Base-by-base conservation (phyloP, 805 yeast species). In the Kuraishia piskuri region DNA sequence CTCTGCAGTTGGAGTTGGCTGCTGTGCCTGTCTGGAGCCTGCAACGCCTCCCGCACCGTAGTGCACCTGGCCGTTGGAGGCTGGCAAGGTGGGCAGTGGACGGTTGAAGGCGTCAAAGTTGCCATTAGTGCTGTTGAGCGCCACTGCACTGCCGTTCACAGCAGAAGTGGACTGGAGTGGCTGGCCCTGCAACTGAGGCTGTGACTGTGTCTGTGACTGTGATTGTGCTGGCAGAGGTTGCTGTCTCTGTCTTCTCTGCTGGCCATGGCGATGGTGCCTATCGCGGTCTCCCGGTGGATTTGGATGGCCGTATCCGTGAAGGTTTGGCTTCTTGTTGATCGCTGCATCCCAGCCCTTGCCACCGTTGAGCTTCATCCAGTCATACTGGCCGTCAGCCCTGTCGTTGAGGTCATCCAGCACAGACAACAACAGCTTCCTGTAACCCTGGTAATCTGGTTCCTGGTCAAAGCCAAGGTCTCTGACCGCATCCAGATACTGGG, bases 301-400 rank as follows among this genome's bases (percentile, higher is more conserved):
- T 57, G 97, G 96, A 68, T 90, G 94, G 37, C 97, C 97, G 68
- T 91, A 91, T 47, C 98, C 98, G 69, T 91, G 97, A 58, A 91
- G 73, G 64, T 91, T 91, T 53, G 97, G 96, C 69, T 91, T 91
- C 68, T 90, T 90, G 70, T 90, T 90, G 57, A 86, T 82, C 20
- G 87, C 75, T 26, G 88, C 80, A 71, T 94, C 98, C 96, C 97
- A 92, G 52, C 98, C 98, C 68, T 85, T 84, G 56, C 98, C 98
- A 54, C 88, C 89, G 67, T 94, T 94, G 61, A 94, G 76, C 63
- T 86, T 88, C 96, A 90, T 89, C 99, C 99, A 94, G 74, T 94
- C 99, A 70, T 90, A 94, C 63, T 88, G 91, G 49, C 88, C 96
- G 70, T 94, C 97, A 51, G 83, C 86, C 40, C 68, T 68, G 56